These are phyloP conservation scores for Saturnispora kantuleensis DNA, from an alignment of 805 yeast species.

Conservation along the genomic window DNA sequence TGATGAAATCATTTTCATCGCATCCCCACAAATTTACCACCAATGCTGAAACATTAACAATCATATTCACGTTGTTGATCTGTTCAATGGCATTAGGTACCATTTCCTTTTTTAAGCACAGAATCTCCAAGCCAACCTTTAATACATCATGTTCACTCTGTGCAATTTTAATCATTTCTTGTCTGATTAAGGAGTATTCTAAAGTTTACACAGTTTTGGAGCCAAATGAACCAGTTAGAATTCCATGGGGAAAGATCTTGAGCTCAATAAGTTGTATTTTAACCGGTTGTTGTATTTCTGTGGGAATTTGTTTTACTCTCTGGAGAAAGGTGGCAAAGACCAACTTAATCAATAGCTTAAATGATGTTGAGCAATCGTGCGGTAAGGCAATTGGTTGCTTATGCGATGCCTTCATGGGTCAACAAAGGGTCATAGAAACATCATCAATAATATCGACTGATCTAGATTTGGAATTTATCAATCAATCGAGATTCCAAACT, in stretches of 20 bases:
- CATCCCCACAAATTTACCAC: not conserved
- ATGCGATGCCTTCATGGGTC: slow-evolving; percentile 32
- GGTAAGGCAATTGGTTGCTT: slow-evolving; percentile 35
- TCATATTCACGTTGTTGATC: slow-evolving; percentile 12
- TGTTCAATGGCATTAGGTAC: slow-evolving; percentile 51
- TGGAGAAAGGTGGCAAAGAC: slow-evolving; percentile 27
- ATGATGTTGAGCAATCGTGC: slow-evolving; percentile 32
- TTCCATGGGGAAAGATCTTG: slow-evolving; percentile 45
- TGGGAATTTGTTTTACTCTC: slow-evolving; percentile 47
- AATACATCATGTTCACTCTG: slow-evolving; percentile 77
- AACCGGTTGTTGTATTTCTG: slow-evolving; percentile 51
- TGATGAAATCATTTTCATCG: not conserved
- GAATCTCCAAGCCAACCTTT: slow-evolving; percentile 56
- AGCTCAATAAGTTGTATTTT: slow-evolving; percentile 49
- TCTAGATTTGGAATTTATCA: not conserved
- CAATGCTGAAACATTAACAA: not conserved
- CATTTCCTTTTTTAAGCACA: slow-evolving; percentile 61
- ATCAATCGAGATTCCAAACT: slow-evolving; percentile 12
- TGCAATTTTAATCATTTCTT: slow-evolving; percentile 58
- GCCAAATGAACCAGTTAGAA: slow-evolving; percentile 25
- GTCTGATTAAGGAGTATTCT: slow-evolving; percentile 53
- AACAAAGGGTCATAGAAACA: slow-evolving; percentile 28
- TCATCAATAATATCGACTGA: not conserved
- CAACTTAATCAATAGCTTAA: slow-evolving; percentile 1
- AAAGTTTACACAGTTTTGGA: slow-evolving; percentile 45